Evolutionary conservation across 2,329 filamentous ascomycete species (phyloP), one percentile per base, ranked within the genome.

Genomic region (Colletotrichum coccodes): DNA sequence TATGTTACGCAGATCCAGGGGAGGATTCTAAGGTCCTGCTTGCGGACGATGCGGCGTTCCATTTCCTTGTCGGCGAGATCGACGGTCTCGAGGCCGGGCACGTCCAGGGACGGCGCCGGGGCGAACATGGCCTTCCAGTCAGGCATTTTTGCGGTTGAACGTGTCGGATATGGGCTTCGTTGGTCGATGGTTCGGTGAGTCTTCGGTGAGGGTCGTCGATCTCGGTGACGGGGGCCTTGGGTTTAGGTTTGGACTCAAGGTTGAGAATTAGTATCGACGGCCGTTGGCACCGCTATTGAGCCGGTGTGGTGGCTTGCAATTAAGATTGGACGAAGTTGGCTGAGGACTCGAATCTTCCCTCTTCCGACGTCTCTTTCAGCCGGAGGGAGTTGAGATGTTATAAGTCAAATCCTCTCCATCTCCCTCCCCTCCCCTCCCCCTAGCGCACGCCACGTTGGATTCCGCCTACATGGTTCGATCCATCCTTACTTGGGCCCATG

Each of bases 1-100:
- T 78, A 78, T 16, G 76, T 76, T 26, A 78, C 58, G 50, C 76
- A 79, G 4, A 79, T 73, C 76, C 77, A 78, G 12, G 77, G 77
- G 44, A 78, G 68, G 53, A 78, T 79, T 23, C 77, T 66, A 46
- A 78, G 32, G 52, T 78, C 77, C 52, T 78, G 77, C 28, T 78
- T 78, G 5, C 77, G 71, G 12, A 78, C 76, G 44, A 78, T 77
- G 7, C 77, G 72, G 65, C 68, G 75, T 70, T 78, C 77, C 76
- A 79, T 79, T 32, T 74, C 76, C 61, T 76, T 77, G 64, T 78
- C 77, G 28, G 75, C 73, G 50, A 79, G 74, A 60, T 78, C 76
- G 38, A 78, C 76, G 65, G 75, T 77, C 75, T 78, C 75, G 53
- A 78, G 73, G 57, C 73, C 73, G n/a, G 76, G 76, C 47, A 78